Evolutionary conservation across 192 early-diverging fungal species (phyloP).

Genomic region (Gaertneriomyces semiglobifer): DNA sequence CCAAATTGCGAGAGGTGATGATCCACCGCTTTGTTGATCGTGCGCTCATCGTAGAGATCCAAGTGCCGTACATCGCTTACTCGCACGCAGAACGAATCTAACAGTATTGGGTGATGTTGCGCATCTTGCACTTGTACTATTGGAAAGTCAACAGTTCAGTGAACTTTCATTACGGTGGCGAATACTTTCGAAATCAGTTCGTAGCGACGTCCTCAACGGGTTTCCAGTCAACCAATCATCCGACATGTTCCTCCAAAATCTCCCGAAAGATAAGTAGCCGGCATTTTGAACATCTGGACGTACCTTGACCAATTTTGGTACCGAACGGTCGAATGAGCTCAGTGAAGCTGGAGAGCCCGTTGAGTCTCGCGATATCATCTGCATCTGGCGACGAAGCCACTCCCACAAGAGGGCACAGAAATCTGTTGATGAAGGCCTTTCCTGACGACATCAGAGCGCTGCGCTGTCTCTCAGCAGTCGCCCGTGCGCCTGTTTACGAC

Average conservation of each 20-base stretch:
- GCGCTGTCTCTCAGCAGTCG: too few relatives aligned
- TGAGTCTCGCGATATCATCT: constrained; percentile 56
- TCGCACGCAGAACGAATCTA: constrained; percentile 65
- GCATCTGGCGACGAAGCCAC: constrained; percentile 62
- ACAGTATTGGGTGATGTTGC: constrained; percentile 51
- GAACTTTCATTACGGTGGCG: background rate
- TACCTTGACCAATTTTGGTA: constrained; percentile 43
- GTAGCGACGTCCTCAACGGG: background rate
- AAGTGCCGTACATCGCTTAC: constrained; percentile 56
- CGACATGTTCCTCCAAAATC: background rate
- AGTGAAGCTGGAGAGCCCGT: constrained; percentile 55
- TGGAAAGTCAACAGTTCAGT: background rate
- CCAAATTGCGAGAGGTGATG: constrained; percentile 34
- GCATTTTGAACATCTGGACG: background rate
- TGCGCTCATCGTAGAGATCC: constrained; percentile 49
- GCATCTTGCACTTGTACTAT: constrained; percentile 55
- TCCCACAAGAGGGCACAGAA: constrained; percentile 63
- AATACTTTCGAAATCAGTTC: background rate
- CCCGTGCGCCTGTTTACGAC: too few relatives aligned
- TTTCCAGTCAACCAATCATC: background rate
- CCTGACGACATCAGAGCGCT: constrained; percentile 11
- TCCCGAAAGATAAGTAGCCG: background rate
- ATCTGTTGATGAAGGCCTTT: constrained; percentile 47
- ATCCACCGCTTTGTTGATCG: constrained; percentile 46
- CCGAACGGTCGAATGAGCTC: constrained; percentile 73